Conservation (phyloP, 2,329 filamentous ascomycete genomes). For the Hypoxylon sp. region DNA sequence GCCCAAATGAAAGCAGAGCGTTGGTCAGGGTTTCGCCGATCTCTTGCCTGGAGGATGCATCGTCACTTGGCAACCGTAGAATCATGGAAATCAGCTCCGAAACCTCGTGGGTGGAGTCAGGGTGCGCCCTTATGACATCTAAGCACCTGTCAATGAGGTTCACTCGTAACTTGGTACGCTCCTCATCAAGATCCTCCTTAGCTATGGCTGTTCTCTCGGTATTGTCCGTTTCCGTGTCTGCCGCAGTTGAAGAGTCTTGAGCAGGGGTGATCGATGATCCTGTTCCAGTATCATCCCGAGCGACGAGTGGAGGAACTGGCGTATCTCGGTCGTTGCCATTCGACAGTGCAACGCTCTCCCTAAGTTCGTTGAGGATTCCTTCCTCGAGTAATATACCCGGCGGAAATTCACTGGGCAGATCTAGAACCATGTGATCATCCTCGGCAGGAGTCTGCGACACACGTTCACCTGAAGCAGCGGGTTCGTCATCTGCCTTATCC, state of each 20-base stretch:
- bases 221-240: conserved; percentile 34
- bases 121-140: conserved; percentile 87
- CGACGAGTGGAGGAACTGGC: conserved; percentile 35
- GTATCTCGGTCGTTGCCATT: conserved; percentile 35
- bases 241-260: conserved; percentile 30
- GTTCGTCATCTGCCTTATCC: conserved; percentile 46
- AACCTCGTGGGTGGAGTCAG: conserved; percentile 88
- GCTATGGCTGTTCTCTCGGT: conserved; percentile 56
- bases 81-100: conserved; percentile 85
- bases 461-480: conserved; percentile 46
- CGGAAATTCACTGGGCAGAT: conserved; percentile 39
- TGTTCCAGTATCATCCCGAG: conserved; percentile 40
- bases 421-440: conserved; percentile 42
- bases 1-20: conserved; percentile 76
- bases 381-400: conserved; percentile 39
- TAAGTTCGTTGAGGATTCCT: conserved; percentile 37
- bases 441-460: conserved; percentile 34
- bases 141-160: conserved; percentile 89
- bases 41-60: conserved; percentile 66
- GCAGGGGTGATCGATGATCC: conserved; percentile 39
- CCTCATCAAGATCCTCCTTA: conserved; percentile 80
- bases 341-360: conserved; percentile 28
- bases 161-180: conserved; percentile 75
- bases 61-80: conserved; percentile 63
- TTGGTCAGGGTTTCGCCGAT: conserved; percentile 85